Percentiles rank a stretch among this genome's conserved stretches.
phyloP scores from a whole-genome alignment of 257 asterid genomes.

The Lavandula angustifolia region DNA sequence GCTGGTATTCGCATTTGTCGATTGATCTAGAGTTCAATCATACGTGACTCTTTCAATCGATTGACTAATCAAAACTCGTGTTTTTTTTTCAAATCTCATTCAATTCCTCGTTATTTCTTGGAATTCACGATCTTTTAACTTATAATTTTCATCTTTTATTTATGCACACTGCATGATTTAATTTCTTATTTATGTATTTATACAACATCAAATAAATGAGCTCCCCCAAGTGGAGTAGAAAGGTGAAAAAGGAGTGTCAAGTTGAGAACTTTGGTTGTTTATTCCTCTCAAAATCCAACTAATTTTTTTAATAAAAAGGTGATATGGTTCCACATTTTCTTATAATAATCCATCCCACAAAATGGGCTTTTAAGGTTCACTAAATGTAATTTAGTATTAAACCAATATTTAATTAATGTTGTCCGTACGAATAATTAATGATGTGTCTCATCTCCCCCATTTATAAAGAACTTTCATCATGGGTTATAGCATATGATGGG shows the following conservation, averaged over 20 bases:
- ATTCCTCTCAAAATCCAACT: constrained; percentile 20
- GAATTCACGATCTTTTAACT: too few species aligned
- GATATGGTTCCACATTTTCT: constrained; percentile 26
- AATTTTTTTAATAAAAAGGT: neutral
- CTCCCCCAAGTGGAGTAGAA: constrained; percentile 32
- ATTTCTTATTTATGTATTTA: neutral
- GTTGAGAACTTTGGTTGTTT: constrained; percentile 33
- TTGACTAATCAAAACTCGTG: too few species aligned
- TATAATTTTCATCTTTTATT: too few species aligned
- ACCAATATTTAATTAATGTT: constrained; percentile 15
- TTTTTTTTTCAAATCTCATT: too few species aligned
- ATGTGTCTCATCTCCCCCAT: constrained; percentile 39
- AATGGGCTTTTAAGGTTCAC: constrained; percentile 38
- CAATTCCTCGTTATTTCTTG: too few species aligned
- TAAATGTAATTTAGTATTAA: constrained; percentile 11
- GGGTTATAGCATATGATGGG: constrained; percentile 36
- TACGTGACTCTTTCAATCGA: neutral
- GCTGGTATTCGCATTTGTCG: too few species aligned
- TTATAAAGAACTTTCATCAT: constrained; percentile 13
- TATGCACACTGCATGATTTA: too few species aligned
- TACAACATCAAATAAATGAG: neutral
- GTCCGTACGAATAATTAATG: constrained; percentile 47
- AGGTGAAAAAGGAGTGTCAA: constrained; percentile 30
- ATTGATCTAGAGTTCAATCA: too few species aligned
- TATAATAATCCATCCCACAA: constrained; percentile 26